These are phyloP conservation scores for Mycena haematopus DNA, from an alignment of 768 basidiomycete genomes.

Conservation along the genomic window DNA sequence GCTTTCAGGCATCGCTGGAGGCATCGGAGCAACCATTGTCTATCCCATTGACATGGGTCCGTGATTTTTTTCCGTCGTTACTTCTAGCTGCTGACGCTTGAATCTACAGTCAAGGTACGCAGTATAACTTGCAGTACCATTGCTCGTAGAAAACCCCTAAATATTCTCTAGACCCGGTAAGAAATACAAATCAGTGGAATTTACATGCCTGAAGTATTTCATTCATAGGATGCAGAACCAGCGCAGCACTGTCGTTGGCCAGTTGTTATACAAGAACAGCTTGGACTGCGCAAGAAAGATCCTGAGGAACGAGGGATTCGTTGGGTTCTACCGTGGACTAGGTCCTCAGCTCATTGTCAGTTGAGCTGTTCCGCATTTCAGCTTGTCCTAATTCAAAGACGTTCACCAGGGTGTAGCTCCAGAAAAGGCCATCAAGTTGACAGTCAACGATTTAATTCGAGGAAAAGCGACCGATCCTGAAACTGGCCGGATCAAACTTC, in stretches of 20 bases:
- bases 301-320: conserved; percentile 89
- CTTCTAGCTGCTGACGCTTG: conserved; percentile 24
- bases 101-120: conserved; percentile 81
- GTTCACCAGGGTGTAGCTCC: conserved; percentile 83
- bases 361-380: conserved; percentile 4
- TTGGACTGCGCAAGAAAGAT: conserved; percentile 94
- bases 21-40: conserved; percentile 95
- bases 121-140: conserved; percentile 9
- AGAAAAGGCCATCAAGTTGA: conserved; percentile 97
- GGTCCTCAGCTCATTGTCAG: conserved; percentile 91
- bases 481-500: conserved; percentile 90
- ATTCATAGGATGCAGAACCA: conserved; percentile 91
- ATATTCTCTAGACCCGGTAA: conserved; percentile 63
- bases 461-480: conserved; percentile 88
- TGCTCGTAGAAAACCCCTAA: conserved; percentile 2
- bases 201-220: background rate
- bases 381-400: conserved; percentile 2
- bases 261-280: conserved; percentile 96
- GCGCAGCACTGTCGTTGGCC: conserved; percentile 94
- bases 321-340: conserved; percentile 97
- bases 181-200: background rate
- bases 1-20: conserved; percentile 83
- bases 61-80: conserved; percentile 36
- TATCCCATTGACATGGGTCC: conserved; percentile 94
- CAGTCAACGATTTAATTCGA: conserved; percentile 92